These are phyloP conservation scores for Tilletiopsis washingtonensis DNA, from an alignment of 1,284 basidiomycete genomes.

Conservation along the genomic window DNA sequence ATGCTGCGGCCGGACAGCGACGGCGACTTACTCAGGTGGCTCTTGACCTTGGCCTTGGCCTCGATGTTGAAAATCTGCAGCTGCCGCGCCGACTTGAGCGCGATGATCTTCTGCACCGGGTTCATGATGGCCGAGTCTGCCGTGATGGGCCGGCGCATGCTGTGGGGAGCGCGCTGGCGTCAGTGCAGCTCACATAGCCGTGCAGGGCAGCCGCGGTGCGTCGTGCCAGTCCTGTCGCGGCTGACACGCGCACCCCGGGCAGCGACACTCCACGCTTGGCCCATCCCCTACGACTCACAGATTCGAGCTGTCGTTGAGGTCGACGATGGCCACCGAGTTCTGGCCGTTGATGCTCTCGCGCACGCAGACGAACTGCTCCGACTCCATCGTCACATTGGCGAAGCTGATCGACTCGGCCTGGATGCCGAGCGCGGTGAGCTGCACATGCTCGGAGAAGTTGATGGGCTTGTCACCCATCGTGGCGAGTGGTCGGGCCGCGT, in stretches of 20 bases:
- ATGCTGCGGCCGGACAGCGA: too few species aligned
- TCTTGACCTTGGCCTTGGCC: conserved; percentile 94
- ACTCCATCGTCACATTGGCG: conserved; percentile 90
- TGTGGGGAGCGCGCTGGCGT: conserved; percentile 3
- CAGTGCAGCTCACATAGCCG: too few species aligned
- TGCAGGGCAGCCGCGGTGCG: too few species aligned
- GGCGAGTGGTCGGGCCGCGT: background rate
- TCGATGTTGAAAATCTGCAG: conserved; percentile 97
- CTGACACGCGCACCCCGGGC: too few species aligned
- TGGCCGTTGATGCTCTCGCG: conserved; percentile 55
- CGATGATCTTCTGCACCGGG: conserved; percentile 90
- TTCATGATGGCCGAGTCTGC: conserved; percentile 99
- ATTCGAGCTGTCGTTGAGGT: conserved; percentile 42
- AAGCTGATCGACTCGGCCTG: conserved; percentile 96
- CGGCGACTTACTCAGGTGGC: conserved; percentile 60
- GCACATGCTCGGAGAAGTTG: conserved; percentile 48
- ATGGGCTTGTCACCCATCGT: conserved; percentile 47
- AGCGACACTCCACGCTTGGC: background rate
- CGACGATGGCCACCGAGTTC: conserved; percentile 44
- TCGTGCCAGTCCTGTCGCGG: too few species aligned
- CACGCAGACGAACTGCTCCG: conserved; percentile 92
- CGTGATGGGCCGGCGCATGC: conserved; percentile 84
- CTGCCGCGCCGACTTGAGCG: conserved; percentile 71
- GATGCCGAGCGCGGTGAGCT: conserved; percentile 91
- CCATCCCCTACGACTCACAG: conserved; percentile 16